A percentile compares a stretch with the other conserved stretches of the same genome.
These are phyloP conservation scores for Rhododendron williamsianum DNA, from an alignment of 148 eudicot genomes.

Conservation along the genomic window DNA sequence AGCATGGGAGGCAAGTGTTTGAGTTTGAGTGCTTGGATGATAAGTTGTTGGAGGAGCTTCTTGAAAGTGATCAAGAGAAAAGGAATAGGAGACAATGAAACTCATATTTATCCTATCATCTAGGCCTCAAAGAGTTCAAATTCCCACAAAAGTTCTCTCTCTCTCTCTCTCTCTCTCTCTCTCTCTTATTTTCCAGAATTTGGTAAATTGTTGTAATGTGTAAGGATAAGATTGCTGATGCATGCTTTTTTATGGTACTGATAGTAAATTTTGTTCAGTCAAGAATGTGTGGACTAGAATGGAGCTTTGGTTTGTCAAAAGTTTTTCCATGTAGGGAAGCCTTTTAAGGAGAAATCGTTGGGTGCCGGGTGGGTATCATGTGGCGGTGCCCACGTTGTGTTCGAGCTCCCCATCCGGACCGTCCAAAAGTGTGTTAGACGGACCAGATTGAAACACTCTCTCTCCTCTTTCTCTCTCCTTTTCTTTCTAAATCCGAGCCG, in stretches of 20 bases:
- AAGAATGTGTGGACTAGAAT: not conserved
- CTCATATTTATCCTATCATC: not conserved
- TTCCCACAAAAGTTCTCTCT: not conserved
- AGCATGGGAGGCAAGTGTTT: constrained; percentile 32
- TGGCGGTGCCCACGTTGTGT: no score
- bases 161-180: not conserved
- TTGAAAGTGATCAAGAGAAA: constrained; percentile 30
- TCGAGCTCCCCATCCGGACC: fast-evolving
- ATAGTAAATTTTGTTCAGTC: not conserved
- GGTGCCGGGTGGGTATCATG: no score
- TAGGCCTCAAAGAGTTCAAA: not conserved
- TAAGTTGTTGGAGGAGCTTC: constrained; percentile 65
- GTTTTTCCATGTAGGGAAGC: not conserved
- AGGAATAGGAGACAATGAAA: constrained; percentile 22
- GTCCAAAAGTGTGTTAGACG: no score
- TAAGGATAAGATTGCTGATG: not conserved
- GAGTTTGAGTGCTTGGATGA: constrained; percentile 76
- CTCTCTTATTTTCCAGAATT: not conserved
- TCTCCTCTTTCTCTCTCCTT: no score
- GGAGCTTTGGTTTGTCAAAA: not conserved
- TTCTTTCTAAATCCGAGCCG: no score
- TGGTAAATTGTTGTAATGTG: not conserved
- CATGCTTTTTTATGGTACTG: not conserved
- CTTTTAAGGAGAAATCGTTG: no score
- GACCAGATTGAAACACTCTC: no score